Conservation (phyloP, 345 rosid genomes). For the Citrus maxima region DNA sequence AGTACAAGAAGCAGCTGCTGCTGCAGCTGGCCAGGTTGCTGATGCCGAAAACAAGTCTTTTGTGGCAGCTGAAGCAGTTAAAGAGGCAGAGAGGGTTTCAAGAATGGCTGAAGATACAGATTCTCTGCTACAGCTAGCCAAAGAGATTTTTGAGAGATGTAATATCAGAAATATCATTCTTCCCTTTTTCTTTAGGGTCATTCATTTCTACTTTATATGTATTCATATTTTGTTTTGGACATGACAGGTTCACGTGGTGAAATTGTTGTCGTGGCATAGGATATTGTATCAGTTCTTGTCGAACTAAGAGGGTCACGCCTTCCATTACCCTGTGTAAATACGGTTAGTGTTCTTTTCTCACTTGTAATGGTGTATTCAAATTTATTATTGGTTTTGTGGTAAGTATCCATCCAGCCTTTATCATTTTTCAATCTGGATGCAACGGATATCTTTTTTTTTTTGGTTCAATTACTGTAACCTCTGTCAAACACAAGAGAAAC, state of each 20-base stretch:
- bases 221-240: neutral
- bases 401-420: neutral
- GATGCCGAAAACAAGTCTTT: constrained; percentile 80
- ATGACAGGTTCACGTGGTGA: constrained; percentile 49
- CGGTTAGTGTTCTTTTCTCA: neutral
- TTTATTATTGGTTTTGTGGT: neutral
- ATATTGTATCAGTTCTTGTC: neutral
- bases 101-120: constrained; percentile 57
- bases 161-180: constrained; percentile 10
- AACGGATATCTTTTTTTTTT: neutral
- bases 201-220: neutral
- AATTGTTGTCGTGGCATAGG: constrained; percentile 34
- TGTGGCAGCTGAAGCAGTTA: constrained; percentile 65
- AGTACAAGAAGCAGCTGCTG: constrained; percentile 54
- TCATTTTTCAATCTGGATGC: neutral
- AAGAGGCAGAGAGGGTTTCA: constrained; percentile 67
- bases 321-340: constrained; percentile 26
- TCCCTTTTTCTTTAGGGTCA: neutral
- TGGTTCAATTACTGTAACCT: neutral
- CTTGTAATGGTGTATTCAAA: neutral
- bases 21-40: constrained; percentile 65
- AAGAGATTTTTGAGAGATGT: constrained; percentile 57
- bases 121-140: constrained; percentile 39
- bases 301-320: constrained; percentile 13
- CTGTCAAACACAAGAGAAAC: neutral